Conservation (phyloP, 2,329 filamentous ascomycete species). For the Clonostachys byssicola region DNA sequence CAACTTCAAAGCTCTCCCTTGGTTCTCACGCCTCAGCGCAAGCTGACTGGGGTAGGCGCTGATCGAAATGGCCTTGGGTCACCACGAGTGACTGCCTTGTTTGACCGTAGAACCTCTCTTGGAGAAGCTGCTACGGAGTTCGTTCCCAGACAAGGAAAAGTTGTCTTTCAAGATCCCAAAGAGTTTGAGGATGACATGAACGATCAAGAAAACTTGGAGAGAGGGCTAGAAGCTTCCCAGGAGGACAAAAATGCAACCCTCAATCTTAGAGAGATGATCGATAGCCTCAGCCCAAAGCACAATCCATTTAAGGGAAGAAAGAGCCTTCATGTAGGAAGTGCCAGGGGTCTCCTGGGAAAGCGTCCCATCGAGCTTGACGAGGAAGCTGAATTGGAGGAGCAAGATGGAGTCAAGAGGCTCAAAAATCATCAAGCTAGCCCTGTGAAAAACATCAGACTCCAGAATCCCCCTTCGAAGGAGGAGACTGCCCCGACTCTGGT, state of each 20-base stretch:
- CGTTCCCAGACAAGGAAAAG: slow-evolving; percentile 43
- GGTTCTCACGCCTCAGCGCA: slow-evolving; percentile 50
- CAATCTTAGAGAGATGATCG: slow-evolving; percentile 73
- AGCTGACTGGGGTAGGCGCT: slow-evolving; percentile 64
- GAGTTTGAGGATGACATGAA: slow-evolving; percentile 61
- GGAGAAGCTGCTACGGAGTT: slow-evolving; percentile 63
- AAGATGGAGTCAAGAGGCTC: slow-evolving; percentile 62
- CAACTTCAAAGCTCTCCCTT: slow-evolving; percentile 59
- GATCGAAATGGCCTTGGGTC: slow-evolving; percentile 72
- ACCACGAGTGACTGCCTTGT: slow-evolving; percentile 65
- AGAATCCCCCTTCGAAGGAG: slow-evolving; percentile 63
- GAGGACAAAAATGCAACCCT: slow-evolving; percentile 59
- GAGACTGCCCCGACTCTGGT: slow-evolving; percentile 47
- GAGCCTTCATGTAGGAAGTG: slow-evolving; percentile 72
- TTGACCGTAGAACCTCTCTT: slow-evolving; percentile 69
- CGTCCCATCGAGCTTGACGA: slow-evolving; percentile 67
- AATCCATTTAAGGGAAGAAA: slow-evolving; percentile 63
- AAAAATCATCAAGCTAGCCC: slow-evolving; percentile 71
- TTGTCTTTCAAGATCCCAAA: slow-evolving; percentile 64
- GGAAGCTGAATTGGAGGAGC: slow-evolving; percentile 55
- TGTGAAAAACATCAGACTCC: slow-evolving; percentile 69
- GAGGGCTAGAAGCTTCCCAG: slow-evolving; percentile 34
- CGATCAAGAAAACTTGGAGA: slow-evolving; percentile 54
- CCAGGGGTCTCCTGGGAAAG: slow-evolving; percentile 70
- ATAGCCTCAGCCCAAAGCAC: slow-evolving; percentile 74